phyloP scores from a whole-genome alignment of 495 filamentous ascomycete genomes.

The Penicillium tannophilum region DNA sequence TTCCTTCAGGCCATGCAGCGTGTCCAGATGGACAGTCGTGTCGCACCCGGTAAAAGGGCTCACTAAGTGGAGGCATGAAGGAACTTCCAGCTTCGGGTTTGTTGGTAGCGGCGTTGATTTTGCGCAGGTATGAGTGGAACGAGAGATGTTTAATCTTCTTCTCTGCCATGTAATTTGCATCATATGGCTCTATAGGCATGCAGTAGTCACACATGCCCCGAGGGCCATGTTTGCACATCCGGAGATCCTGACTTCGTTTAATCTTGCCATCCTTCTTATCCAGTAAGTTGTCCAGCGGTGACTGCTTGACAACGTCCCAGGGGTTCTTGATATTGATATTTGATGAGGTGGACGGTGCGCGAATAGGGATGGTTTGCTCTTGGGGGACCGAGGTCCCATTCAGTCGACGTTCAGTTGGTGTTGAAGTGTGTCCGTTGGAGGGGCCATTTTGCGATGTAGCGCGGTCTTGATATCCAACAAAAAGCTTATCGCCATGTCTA shows the following conservation, averaged over 20 bases:
- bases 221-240: slow-evolving; percentile 92
- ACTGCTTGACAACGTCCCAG: slow-evolving; percentile 90
- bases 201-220: slow-evolving; percentile 99
- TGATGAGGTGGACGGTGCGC: slow-evolving; percentile 58
- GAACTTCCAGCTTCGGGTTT: slow-evolving; percentile 88
- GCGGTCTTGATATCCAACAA: slow-evolving; percentile 71
- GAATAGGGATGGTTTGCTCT: slow-evolving; percentile 65
- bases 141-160: slow-evolving; percentile 99
- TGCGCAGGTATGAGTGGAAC: slow-evolving; percentile 91
- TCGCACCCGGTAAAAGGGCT: slow-evolving; percentile 90
- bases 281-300: slow-evolving; percentile 77
- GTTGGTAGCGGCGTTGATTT: slow-evolving; percentile 94
- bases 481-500: slow-evolving; percentile 91
- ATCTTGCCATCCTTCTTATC: slow-evolving; percentile 96
- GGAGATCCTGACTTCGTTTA: slow-evolving; percentile 67
- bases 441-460: slow-evolving; percentile 52
- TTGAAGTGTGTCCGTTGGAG: slow-evolving; percentile 36
- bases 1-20: slow-evolving; percentile 92
- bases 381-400: slow-evolving; percentile 78
- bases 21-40: slow-evolving; percentile 91
- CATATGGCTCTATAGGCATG: slow-evolving; percentile 96
- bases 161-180: slow-evolving; percentile 80
- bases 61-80: slow-evolving; percentile 92
- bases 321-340: slow-evolving; percentile 75
- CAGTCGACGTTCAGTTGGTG: slow-evolving; percentile 55